Percentiles rank a stretch among this genome's conserved stretches.
Conservation (phyloP, 2,329 filamentous ascomycete species). For the Apiospora kogelbergensis region DNA sequence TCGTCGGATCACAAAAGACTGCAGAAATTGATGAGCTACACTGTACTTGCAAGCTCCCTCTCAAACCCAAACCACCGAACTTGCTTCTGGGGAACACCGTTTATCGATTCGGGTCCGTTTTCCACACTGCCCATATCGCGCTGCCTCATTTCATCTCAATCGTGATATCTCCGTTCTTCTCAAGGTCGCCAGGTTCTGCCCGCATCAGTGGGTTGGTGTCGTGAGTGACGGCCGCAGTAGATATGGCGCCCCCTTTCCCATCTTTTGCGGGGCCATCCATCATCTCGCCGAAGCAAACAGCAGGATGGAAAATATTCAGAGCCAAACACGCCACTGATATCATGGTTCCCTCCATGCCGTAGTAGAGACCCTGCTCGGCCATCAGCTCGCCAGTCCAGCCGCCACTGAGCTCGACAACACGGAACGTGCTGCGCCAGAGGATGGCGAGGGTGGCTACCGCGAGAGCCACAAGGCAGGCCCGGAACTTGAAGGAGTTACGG, state of each 20-base stretch:
- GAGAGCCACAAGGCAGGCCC: slow-evolving; percentile 55
- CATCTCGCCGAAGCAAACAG: slow-evolving; percentile 25
- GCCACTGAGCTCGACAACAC: slow-evolving; percentile 63
- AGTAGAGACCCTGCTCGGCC: slow-evolving; percentile 52
- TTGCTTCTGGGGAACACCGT: no score
- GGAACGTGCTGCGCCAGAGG: slow-evolving; percentile 64
- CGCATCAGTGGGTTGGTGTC: background rate
- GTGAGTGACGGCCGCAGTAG: background rate
- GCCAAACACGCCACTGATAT: slow-evolving; percentile 45
- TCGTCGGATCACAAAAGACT: background rate
- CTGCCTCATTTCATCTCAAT: background rate
- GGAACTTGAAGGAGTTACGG: slow-evolving; percentile 48
- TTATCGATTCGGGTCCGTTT: no score
- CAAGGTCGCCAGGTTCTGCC: background rate
- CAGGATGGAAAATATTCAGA: slow-evolving; percentile 48
- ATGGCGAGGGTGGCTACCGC: slow-evolving; percentile 60
- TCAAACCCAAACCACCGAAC: no score
- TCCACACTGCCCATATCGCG: background rate
- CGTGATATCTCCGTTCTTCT: background rate
- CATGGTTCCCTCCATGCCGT: slow-evolving; percentile 57
- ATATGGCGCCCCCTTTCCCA: background rate
- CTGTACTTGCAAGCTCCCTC: no score
- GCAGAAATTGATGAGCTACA: background rate
- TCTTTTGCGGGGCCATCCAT: background rate
- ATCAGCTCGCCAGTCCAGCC: slow-evolving; percentile 64